phyloP scores from a whole-genome alignment of 140 eudicot genomes.

The Bidens hawaiensis region DNA sequence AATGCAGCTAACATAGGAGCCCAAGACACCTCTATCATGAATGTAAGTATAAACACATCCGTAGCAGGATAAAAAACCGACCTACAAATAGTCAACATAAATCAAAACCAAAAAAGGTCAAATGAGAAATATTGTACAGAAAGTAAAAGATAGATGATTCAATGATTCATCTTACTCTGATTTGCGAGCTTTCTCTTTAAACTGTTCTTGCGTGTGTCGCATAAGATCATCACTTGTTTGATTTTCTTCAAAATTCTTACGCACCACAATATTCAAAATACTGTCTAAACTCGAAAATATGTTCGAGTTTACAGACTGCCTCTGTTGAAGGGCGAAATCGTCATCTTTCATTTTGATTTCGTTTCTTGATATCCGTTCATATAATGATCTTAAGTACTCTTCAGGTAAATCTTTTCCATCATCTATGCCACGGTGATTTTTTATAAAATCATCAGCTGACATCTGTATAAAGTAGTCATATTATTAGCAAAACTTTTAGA shows the following conservation, averaged over 20 bases:
- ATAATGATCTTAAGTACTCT: slow-evolving; percentile 83
- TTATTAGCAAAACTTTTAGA: neutral
- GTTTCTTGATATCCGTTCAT: slow-evolving; percentile 71
- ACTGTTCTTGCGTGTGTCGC: slow-evolving; percentile 95
- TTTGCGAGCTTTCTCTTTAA: slow-evolving; percentile 94
- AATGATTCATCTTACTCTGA: slow-evolving; percentile 68
- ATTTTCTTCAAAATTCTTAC: slow-evolving; percentile 70
- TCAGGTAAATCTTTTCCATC: slow-evolving; percentile 95
- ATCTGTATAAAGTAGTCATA: slow-evolving; percentile 50
- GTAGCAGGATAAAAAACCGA: slow-evolving; percentile 95
- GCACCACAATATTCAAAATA: slow-evolving; percentile 82
- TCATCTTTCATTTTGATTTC: slow-evolving; percentile 97
- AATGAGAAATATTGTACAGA: neutral
- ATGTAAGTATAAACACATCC: slow-evolving; percentile 82
- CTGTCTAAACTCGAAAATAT: slow-evolving; percentile 71
- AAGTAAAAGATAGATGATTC: neutral
- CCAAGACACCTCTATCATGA: slow-evolving; percentile 98
- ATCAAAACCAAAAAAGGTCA: slow-evolving; percentile 11
- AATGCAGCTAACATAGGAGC: slow-evolving; percentile 99
- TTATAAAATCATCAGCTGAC: slow-evolving; percentile 94
- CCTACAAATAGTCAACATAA: slow-evolving; percentile 56
- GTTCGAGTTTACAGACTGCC: slow-evolving; percentile 74
- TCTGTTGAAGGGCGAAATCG: slow-evolving; percentile 67
- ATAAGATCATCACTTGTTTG: slow-evolving; percentile 81
- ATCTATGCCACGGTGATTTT: slow-evolving; percentile 96